Conservation (phyloP, 441 rosid genomes). For the Pelargonium australe region DNA sequence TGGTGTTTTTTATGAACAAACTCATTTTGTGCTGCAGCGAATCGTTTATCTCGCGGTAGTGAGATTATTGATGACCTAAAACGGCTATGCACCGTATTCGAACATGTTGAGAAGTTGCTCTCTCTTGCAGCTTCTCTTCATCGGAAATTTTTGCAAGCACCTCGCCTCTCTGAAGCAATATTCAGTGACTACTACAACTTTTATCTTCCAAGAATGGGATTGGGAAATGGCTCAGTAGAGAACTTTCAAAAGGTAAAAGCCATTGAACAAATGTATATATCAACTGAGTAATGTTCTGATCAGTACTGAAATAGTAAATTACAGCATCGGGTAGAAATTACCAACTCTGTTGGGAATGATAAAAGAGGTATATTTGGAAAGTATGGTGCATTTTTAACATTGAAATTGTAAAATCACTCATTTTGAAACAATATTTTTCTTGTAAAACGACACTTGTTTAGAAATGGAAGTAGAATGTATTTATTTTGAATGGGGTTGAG, state of each 20-base stretch:
- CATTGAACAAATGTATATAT: neutral
- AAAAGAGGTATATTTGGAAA: no score
- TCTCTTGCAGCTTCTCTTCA: constrained; percentile 87
- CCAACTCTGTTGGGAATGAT: no score
- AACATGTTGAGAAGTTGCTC: constrained; percentile 71
- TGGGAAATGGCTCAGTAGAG: constrained; percentile 42
- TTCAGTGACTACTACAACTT: constrained; percentile 60
- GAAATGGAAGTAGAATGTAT: no score
- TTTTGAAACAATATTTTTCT: no score
- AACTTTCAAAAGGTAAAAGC: constrained; percentile 43
- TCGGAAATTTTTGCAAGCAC: constrained; percentile 66
- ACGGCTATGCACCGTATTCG: constrained; percentile 61
- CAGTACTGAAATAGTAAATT: neutral
- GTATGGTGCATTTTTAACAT: no score
- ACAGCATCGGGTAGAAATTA: neutral
- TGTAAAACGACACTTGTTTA: no score
- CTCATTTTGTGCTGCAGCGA: constrained; percentile 38
- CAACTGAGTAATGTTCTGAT: neutral
- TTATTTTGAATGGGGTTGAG: no score
- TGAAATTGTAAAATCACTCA: no score
- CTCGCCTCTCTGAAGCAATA: constrained; percentile 58
- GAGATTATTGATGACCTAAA: constrained; percentile 60
- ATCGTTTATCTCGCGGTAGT: constrained; percentile 36
- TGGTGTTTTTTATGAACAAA: neutral
- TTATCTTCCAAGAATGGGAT: constrained; percentile 63